phyloP scores from a whole-genome alignment of 305 asterid species.

The Fraxinus nigra region DNA sequence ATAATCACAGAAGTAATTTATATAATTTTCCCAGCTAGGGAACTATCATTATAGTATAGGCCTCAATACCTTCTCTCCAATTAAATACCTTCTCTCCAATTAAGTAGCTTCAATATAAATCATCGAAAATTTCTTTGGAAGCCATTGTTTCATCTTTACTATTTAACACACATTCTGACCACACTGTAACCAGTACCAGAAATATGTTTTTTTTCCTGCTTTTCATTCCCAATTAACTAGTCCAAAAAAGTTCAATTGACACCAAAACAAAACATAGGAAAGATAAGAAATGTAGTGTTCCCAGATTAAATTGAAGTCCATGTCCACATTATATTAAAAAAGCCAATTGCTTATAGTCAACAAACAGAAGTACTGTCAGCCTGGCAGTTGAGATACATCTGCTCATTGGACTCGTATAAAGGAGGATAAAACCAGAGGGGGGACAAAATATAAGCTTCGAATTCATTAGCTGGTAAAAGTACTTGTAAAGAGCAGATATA shows the following conservation, averaged over 20 bases:
- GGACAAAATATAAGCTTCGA: not conserved
- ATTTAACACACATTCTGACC: not conserved
- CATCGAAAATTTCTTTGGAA: not conserved
- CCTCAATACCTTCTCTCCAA: not conserved
- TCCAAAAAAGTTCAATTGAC: not conserved
- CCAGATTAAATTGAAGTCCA: not conserved
- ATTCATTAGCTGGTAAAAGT: not conserved
- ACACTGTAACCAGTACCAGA: not conserved
- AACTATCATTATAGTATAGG: not conserved
- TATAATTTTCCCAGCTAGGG: not conserved
- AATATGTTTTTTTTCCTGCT: not conserved
- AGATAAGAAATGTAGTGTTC: not conserved
- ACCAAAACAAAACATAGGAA: not conserved
- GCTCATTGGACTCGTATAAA: not conserved
- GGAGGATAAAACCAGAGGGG: not conserved
- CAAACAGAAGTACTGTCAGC: not conserved
- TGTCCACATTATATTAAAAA: not conserved
- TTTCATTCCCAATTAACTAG: not conserved
- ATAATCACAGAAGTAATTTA: not conserved
- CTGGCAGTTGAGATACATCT: not conserved
- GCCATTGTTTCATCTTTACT: not conserved
- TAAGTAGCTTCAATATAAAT: not conserved
- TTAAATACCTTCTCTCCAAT: not conserved
- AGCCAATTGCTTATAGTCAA: not conserved
- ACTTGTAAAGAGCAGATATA: not conserved